These are phyloP conservation scores for Cenchrus americanus DNA, from an alignment of 176 grass and related monocot genomes.

Conservation along the genomic window DNA sequence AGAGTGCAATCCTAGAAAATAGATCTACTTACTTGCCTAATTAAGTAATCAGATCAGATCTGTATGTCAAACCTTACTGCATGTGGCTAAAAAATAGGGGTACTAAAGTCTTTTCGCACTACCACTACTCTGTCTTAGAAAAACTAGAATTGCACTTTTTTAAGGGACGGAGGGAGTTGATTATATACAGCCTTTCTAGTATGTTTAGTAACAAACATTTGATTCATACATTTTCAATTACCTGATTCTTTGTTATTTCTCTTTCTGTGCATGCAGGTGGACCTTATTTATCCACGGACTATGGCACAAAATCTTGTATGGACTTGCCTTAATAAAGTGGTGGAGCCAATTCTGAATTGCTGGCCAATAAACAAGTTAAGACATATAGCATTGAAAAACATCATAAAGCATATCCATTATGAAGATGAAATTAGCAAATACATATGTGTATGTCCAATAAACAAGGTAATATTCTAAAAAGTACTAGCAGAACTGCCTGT, in stretches of 20 bases:
- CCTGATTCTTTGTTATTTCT: background rate
- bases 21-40: too few species aligned
- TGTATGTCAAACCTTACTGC: too few species aligned
- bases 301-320: conserved; percentile 59
- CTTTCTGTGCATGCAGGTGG: conserved; percentile 52
- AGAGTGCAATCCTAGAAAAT: too few species aligned
- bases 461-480: conserved; percentile 48
- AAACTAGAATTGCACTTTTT: too few species aligned
- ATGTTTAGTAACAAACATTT: background rate
- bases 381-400: conserved; percentile 48
- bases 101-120: too few species aligned
- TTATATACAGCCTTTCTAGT: background rate
- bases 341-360: conserved; percentile 60
- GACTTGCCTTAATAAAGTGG: conserved; percentile 58
- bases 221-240: background rate
- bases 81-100: too few species aligned
- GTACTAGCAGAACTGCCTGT: too few species aligned
- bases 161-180: too few species aligned
- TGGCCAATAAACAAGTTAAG: conserved; percentile 67
- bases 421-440: conserved; percentile 72
- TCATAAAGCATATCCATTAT: conserved; percentile 73
- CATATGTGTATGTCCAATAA: conserved; percentile 57
- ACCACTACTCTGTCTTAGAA: too few species aligned
- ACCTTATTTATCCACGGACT: conserved; percentile 65
- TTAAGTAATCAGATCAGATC: too few species aligned